Evolutionary conservation across 306 rosid genomes (phyloP).

Genomic region (Fagus crenata): DNA sequence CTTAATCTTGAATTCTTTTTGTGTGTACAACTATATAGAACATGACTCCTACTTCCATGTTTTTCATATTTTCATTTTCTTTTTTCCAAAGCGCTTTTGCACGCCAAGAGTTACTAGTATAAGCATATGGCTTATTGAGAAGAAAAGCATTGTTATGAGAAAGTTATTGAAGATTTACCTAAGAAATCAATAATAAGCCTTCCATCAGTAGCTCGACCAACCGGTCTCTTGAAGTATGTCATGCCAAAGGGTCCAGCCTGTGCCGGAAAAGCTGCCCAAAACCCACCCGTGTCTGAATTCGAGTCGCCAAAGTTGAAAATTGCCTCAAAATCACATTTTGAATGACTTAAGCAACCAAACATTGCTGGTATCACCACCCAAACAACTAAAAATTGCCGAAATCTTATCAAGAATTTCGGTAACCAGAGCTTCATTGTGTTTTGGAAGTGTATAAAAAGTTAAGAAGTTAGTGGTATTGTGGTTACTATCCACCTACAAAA

Average conservation of each 20-base stretch:
- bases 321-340: slow-evolving; percentile 57
- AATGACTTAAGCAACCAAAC: slow-evolving; percentile 14
- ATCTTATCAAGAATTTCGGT: not conserved
- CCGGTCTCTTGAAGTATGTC: slow-evolving; percentile 65
- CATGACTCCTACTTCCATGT: too few relatives aligned
- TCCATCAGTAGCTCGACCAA: slow-evolving; percentile 80
- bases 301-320: slow-evolving; percentile 85
- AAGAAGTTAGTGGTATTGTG: not conserved
- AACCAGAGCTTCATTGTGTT: not conserved
- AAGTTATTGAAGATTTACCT: slow-evolving; percentile 46
- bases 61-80: too few relatives aligned
- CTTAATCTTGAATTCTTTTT: not conserved
- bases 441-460: not conserved
- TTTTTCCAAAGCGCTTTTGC: too few relatives aligned
- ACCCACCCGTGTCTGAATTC: slow-evolving; percentile 67
- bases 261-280: slow-evolving; percentile 71
- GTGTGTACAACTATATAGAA: too few relatives aligned
- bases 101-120: too few relatives aligned
- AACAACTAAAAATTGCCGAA: slow-evolving; percentile 10
- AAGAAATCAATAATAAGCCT: slow-evolving; percentile 74
- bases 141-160: not conserved
- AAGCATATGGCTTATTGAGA: too few relatives aligned
- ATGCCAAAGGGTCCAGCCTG: slow-evolving; percentile 60
- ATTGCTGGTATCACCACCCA: slow-evolving; percentile 24
- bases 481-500: not conserved